Base-by-base conservation (phyloP, 495 filamentous ascomycete genomes). In the Amniculicola lignicola region DNA sequence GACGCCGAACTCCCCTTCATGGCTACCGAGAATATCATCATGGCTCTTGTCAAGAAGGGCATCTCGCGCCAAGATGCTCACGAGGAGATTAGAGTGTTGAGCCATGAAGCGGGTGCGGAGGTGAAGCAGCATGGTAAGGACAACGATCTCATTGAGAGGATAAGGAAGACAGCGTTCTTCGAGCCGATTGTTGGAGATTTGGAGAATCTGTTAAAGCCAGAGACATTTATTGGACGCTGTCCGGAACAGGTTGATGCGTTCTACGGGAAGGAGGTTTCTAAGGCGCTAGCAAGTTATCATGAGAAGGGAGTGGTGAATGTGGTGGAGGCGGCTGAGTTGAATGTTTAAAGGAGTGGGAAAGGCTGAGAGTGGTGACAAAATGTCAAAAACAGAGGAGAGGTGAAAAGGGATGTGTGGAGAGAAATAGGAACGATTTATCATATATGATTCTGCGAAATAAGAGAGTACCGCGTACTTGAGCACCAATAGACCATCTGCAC, bases 31-130 rank as follows among this genome's bases (percentile, higher is more conserved):
- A 76, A 85, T 71, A 86, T 96, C 64, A 89, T 97, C 70, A 95
- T 95, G 90, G 82, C 82, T 65, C 79, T 93, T 43, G 83, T 88
- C 33, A 77, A 78, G 54, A 79, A 85, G 60, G 90, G 90, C 24
- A 79, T 77, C 12, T 88, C 82, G 35, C 78, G 94, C 44, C 93
- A 98, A 68, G 87, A 96, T 21, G 86, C 93, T 2, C 94, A 98
- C 69, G 93, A 97, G 74, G 76, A 89, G 66, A 90, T 97, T 73
- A 82, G 67, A 0, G 87, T 95, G 12, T 77, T 96, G 53, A 87
- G 82, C n/a, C 90, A 92, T 70, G 76, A 97, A 74, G 90, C 93
- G 3, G 79, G 78, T 56, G 77, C 77, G 33, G 82, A 84, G 15
- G 89, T 98, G 45, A 96, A 96, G 77, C 78, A 79, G 65, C 72